These are phyloP conservation scores for Ophioceras dolichostomum DNA, from an alignment of 2,329 filamentous ascomycete species.

Conservation along the genomic window DNA sequence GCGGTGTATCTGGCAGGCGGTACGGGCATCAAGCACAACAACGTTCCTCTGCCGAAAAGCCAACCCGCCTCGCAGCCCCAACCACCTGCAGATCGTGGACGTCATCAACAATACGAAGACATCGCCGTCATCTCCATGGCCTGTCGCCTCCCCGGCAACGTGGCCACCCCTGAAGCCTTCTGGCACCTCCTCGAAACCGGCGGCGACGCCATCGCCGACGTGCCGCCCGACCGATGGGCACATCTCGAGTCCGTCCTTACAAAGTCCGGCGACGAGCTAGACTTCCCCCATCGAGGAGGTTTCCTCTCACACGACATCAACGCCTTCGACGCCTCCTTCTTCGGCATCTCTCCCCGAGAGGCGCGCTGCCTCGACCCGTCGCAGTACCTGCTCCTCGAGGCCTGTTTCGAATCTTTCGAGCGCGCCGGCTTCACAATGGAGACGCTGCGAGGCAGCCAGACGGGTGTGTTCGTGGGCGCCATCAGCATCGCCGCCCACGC, in stretches of 20 bases:
- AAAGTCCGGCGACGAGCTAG: too few relatives aligned
- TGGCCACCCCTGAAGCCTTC: conserved; percentile 16
- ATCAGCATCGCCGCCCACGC: too few relatives aligned
- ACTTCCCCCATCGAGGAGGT: too few relatives aligned
- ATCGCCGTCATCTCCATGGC: conserved; percentile 19
- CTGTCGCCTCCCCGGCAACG: conserved; percentile 15
- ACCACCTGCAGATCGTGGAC: too few relatives aligned
- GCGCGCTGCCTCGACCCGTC: conserved; percentile 31
- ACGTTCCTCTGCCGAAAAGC: too few relatives aligned
- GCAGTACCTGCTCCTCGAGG: conserved; percentile 37
- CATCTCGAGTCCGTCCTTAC: conserved; percentile 15
- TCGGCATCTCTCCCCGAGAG: conserved; percentile 20
- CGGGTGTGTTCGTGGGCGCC: conserved; percentile 36
- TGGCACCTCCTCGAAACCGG: conserved; percentile 15
- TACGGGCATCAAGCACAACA: too few relatives aligned
- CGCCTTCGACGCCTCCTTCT: conserved; percentile 20
- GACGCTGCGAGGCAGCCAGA: conserved; percentile 28
- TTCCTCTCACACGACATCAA: too few relatives aligned
- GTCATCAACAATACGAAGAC: too few relatives aligned
- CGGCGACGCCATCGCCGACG: conserved; percentile 13
- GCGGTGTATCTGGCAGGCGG: too few relatives aligned
- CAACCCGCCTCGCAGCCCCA: too few relatives aligned
- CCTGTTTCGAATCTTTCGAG: conserved; percentile 39
- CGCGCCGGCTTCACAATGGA: conserved; percentile 36
- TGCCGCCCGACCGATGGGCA: conserved; percentile 16